These are phyloP conservation scores for Mallotus nudiflorus DNA, from an alignment of 345 rosid genomes.

Conservation along the genomic window DNA sequence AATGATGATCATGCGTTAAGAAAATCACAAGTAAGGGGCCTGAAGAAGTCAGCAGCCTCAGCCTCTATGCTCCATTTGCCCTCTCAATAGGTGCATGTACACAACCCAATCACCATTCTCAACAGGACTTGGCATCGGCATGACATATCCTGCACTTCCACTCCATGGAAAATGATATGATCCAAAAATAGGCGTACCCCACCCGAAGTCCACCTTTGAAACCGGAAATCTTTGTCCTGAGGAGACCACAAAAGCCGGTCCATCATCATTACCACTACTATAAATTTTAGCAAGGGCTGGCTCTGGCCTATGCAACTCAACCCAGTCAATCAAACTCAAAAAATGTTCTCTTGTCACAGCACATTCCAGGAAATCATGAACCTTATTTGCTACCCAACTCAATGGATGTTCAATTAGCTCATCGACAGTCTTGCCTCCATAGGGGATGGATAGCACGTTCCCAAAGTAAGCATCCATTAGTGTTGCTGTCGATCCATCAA, in stretches of 20 bases:
- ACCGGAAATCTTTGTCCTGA: slow-evolving; percentile 67
- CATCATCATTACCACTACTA: slow-evolving; percentile 34
- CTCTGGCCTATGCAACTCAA: slow-evolving; percentile 60
- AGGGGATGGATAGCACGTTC: slow-evolving; percentile 68
- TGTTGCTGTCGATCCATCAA: background rate
- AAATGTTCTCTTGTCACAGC: slow-evolving; percentile 61
- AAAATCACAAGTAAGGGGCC: slow-evolving; percentile 35
- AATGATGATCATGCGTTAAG: no score
- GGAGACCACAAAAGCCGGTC: slow-evolving; percentile 71
- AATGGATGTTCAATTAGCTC: slow-evolving; percentile 49
- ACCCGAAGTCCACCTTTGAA: slow-evolving; percentile 50
- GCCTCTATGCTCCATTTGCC: slow-evolving; percentile 38
- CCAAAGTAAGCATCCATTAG: slow-evolving; percentile 49
- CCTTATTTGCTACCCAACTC: slow-evolving; percentile 52
- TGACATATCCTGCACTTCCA: slow-evolving; percentile 54
- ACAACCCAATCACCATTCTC: slow-evolving; percentile 64
- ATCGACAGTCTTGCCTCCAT: slow-evolving; percentile 36
- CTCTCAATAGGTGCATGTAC: slow-evolving; percentile 40
- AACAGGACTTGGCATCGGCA: slow-evolving; percentile 62
- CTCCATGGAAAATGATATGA: slow-evolving; percentile 68
- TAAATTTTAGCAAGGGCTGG: slow-evolving; percentile 56
- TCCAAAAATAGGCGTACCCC: slow-evolving; percentile 54
- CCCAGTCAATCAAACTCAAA: slow-evolving; percentile 75
- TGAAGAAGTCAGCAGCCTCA: slow-evolving; percentile 33
- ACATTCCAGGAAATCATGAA: slow-evolving; percentile 44